Base-by-base conservation (phyloP, 2,329 filamentous ascomycete species). In the Tolypocladium cylindrosporum region DNA sequence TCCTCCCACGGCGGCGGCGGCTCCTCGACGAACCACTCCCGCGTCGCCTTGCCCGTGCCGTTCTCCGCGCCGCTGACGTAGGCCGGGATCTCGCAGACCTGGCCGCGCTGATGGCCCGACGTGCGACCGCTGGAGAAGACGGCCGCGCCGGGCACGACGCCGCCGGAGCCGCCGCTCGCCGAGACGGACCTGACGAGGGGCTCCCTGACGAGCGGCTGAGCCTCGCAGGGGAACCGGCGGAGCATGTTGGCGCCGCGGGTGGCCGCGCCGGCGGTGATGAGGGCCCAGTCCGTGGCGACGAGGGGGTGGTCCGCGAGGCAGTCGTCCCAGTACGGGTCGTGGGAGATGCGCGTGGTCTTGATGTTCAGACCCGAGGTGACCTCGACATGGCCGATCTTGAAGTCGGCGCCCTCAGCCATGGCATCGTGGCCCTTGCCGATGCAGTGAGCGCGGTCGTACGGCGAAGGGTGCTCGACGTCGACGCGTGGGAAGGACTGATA, bases 1-100 rank as follows among this genome's bases (percentile, higher is more conserved):
- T 75, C 62, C 11, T 74, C 72, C n/a, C 64, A 65, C 0, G 67
- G 34, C 4, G 41, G 39, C 4, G 41, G 67, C 2, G 72, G 71
- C 59, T 76, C 74, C 60, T 78, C 75, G 24, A 78, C 65, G 56
- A 73, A 78, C 76, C 76, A 78, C 63, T 78, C 76, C 7, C 75
- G 67, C 4, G 76, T 77, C 3, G 71, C 70, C 56, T 72, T 76
- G 2, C 69, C 68, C 0, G 75, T 77, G 5, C 74, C 72, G 51
- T 77, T 77, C 13, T 65, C 66, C 0, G 64, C 63, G 2, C 72
- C 72, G 14, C 70, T 70, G 1, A 78, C 65, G 51, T 77, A 76
- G 1, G 75, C 75, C 1, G 76, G 75, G 0, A 74, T 68, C 59
- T 78, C 75, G 54, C 76, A 73, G 21, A 78, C 60, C 51, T 74